Evolutionary conservation across 2,329 filamentous ascomycete species (phyloP), one percentile per base, ranked within the genome.

Genomic region (Lecanicillium sp.): DNA sequence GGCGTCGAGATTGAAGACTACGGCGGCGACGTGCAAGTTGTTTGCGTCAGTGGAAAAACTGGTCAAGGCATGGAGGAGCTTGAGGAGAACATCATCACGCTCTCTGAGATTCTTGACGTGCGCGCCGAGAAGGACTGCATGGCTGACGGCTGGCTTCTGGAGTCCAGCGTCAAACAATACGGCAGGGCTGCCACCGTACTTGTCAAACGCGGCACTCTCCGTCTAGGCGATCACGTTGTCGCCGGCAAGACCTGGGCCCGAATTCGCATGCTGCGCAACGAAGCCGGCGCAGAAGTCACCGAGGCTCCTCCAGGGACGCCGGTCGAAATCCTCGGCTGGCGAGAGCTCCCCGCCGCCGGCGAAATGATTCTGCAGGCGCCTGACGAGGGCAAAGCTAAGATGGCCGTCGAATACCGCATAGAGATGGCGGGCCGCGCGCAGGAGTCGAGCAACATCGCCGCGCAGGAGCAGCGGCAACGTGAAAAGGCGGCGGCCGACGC

Each of bases 261-360:
- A 55, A 83, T 98, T n/a, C 83, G 90, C 24, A 79, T 79, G 27
- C 73, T 98, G 19, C 82, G 83, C 21, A 95, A 96, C 61, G 91
- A 97, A 70, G 85, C 85, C 4, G 91, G 93, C 17, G 68, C 76
- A 2, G 74, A 83, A 11, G 70, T 97, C 14, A 57, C 72, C 1
- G 83, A 89, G 64, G 90, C 89, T 12, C 81, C 83, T 0, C 94
- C 93, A 0, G 93, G 93, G 29, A 93, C 84, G 23, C 90, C 94
- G 0, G 87, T 95, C 3, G 89, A 97, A 65, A 81, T 98, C 17
- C 82, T 96, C 53, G 93, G 93, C n/a, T 98, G 93, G 93, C 83
- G 84, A 57, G 84, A 89, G 55, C 66, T 79, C 6, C 91, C 93
- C 1, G 76, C 79, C 20, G 91, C 93, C 1, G 94, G 94, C 42